A percentile compares a stretch with the other conserved stretches of the same genome.
phyloP scores from a whole-genome alignment of 2,329 filamentous ascomycete species.

The Cercospora zeae-maydis region DNA sequence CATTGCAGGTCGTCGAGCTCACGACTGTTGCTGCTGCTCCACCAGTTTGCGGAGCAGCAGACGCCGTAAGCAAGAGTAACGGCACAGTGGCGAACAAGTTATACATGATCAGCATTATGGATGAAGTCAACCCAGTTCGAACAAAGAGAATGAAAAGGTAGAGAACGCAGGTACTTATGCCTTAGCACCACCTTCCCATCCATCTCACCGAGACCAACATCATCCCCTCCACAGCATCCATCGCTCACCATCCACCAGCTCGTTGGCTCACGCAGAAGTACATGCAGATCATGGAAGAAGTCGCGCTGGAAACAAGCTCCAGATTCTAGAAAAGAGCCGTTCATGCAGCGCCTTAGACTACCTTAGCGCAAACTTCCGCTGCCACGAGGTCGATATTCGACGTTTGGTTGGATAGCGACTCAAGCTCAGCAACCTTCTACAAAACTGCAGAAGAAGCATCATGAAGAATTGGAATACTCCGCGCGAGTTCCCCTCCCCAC shows the following conservation, averaged over 20 bases:
- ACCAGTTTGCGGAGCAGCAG: not conserved
- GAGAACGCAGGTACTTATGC: not conserved
- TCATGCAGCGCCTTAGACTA: not conserved
- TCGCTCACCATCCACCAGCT: not conserved
- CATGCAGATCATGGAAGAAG: not conserved
- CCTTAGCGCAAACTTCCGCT: not conserved
- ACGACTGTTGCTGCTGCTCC: slow-evolving; percentile 27
- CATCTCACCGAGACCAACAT: not conserved
- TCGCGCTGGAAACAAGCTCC: not conserved
- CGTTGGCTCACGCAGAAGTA: not conserved
- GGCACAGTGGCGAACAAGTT: not conserved
- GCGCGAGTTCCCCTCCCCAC: not conserved
- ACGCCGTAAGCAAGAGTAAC: not conserved
- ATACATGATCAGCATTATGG: not conserved
- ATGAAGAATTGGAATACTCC: not conserved
- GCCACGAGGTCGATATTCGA: not conserved
- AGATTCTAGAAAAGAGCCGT: not conserved
- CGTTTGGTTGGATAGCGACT: not conserved
- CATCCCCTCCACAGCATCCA: not conserved
- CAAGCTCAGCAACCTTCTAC: not conserved
- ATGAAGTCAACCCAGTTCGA: not conserved
- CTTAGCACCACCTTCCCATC: not conserved
- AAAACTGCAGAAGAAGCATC: not conserved
- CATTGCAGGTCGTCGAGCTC: slow-evolving; percentile 56
- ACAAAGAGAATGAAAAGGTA: not conserved